Base-by-base conservation (phyloP, 106 monocot genomes). In the Xerophyta viscosa region DNA sequence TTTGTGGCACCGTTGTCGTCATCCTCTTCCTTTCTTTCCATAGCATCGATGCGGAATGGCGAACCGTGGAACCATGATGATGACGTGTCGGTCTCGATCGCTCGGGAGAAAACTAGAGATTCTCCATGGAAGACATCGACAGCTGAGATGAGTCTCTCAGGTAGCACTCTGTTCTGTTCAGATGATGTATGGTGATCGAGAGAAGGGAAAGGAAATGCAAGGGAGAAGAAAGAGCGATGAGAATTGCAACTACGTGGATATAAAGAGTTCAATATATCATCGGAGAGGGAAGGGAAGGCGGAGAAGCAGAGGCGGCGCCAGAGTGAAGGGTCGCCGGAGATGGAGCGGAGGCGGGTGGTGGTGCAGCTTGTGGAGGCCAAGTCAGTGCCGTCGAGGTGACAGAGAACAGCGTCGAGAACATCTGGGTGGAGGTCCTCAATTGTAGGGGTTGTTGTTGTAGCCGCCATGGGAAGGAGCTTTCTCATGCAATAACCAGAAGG, bases 371-470 rank as follows among this genome's bases (percentile, higher is more conserved):
- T 60, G 2, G 78, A 62, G 18, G 94, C 84, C 9, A 94, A 78
- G 8, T 77, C 29, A 0, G 71, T 71, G 15, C 84, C 88, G 60
- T 88, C 84, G 19, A 94, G 81, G 42, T 10, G 69, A 12, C 61
- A 28, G 43, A 94, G 77, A 18, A 57, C 66, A 6, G 19, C 56
- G 18, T 31, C 52, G 4, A 93, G 62, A 27, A 93, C 51, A 72
- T 93, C 93, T n/a, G 46, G 17, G 54, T 79, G 77, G 44, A 93
- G 61, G 66, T 93, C 87, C 2, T 80, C 71, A 8, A 92, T 71
- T 25, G 41, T 56, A 13, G 71, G 50, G 19, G 18, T 17, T 29
- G 21, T 20, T 19, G 19, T 46, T 7, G 66, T 31, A 3, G 12
- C 13, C 5, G 29, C 53, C 53, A 48, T 48, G 24, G 24, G 15